A percentile compares a stretch with the other conserved stretches of the same genome.
Conservation (phyloP, 2,329 filamentous ascomycete genomes). For the Trichoderma harzianum region DNA sequence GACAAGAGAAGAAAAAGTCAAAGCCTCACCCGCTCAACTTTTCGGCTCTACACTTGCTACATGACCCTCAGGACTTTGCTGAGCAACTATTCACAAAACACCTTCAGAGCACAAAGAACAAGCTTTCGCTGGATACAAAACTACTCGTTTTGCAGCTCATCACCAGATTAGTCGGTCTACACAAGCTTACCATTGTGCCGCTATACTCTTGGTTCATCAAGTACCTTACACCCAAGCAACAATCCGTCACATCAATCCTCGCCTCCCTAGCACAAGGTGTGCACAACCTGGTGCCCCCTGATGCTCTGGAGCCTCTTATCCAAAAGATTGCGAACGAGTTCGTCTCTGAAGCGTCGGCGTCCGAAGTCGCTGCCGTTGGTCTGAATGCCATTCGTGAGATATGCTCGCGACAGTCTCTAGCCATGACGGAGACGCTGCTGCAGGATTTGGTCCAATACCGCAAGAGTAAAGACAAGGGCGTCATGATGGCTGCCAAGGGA, state of each 20-base stretch:
- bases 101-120: conserved; percentile 79
- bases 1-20: conserved; percentile 81
- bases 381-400: conserved; percentile 94
- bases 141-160: conserved; percentile 87
- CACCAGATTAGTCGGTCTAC: conserved; percentile 84
- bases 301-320: conserved; percentile 84
- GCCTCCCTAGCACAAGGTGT: conserved; percentile 89
- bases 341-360: conserved; percentile 87
- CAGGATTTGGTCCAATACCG: conserved; percentile 95
- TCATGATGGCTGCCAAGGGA: conserved; percentile 98
- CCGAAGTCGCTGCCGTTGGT: conserved; percentile 87
- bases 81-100: conserved; percentile 89
- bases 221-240: conserved; percentile 82
- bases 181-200: conserved; percentile 84
- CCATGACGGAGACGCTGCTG: conserved; percentile 91
- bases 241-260: conserved; percentile 87
- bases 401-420: conserved; percentile 87
- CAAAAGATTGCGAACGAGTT: conserved; percentile 98
- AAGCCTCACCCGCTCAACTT: conserved; percentile 90
- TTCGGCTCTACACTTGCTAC: conserved; percentile 86
- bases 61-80: conserved; percentile 91
- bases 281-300: conserved; percentile 86
- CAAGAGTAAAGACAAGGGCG: conserved; percentile 96
- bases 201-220: conserved; percentile 98
- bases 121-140: conserved; percentile 83